phyloP scores from a whole-genome alignment of 1,284 basidiomycete species.

The Tylopilus sp. region DNA sequence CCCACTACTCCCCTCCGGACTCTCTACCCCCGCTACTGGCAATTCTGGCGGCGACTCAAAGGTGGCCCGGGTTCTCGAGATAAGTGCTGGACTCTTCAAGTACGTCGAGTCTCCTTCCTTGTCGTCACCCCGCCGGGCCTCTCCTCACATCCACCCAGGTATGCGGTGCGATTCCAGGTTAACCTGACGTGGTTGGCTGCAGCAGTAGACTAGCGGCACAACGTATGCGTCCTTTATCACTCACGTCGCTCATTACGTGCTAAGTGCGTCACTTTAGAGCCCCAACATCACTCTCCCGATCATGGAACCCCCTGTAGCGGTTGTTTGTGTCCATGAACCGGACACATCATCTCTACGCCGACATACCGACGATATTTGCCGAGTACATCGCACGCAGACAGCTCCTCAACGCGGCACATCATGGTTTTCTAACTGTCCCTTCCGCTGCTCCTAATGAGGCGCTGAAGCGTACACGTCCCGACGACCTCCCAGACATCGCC shows the following conservation, averaged over 20 bases:
- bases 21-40: conserved; percentile 6
- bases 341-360: conserved; percentile 59
- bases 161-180: conserved; percentile 52
- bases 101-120: conserved; percentile 29
- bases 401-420: conserved; percentile 19
- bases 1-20: conserved; percentile 19
- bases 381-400: conserved; percentile 58
- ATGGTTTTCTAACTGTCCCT: conserved; percentile 19
- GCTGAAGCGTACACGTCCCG: conserved; percentile 61
- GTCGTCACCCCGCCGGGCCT: not conserved
- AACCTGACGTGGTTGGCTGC: conserved; percentile 68
- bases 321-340: conserved; percentile 51
- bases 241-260: not conserved
- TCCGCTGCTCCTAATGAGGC: conserved; percentile 19
- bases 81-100: conserved; percentile 66
- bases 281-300: conserved; percentile 44
- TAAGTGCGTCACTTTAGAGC: conserved; percentile 24
- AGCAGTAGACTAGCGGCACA: conserved; percentile 53
- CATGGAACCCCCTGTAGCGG: conserved; percentile 52
- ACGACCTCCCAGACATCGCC: conserved; percentile 41
- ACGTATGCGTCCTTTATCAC: conserved; percentile 35
- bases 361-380: conserved; percentile 56
- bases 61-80: conserved; percentile 55
- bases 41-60: conserved; percentile 43
- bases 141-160: conserved; percentile 41